A percentile compares a stretch with the other conserved stretches of the same genome.
Evolutionary conservation across 2,329 filamentous ascomycete species (phyloP).

Genomic region (Monilinia laxa): DNA sequence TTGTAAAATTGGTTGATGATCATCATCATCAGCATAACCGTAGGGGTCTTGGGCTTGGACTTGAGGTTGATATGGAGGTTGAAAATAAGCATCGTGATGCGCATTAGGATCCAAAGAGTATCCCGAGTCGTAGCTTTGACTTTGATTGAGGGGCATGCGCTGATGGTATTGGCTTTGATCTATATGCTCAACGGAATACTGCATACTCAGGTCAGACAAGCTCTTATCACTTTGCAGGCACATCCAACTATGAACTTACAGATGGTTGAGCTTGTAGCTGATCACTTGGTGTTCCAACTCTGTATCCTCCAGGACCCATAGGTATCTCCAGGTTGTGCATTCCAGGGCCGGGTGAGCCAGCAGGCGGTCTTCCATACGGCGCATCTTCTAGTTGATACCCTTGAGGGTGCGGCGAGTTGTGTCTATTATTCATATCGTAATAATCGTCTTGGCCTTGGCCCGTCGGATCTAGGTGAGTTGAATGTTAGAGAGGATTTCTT

Average conservation of each 20-base stretch:
- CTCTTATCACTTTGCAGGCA: conserved; percentile 1
- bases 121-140: conserved; percentile 56
- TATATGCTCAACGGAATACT: conserved; percentile 72
- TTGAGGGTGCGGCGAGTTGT: conserved; percentile 67
- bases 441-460: conserved; percentile 55
- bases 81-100: conserved; percentile 86
- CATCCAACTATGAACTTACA: conserved; percentile 51
- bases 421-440: conserved; percentile 58
- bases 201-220: conserved; percentile 28
- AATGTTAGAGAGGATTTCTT: conserved; percentile 31
- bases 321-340: conserved; percentile 66
- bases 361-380: conserved; percentile 35
- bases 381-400: conserved; percentile 79
- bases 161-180: conserved; percentile 61
- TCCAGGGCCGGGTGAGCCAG: conserved; percentile 33
- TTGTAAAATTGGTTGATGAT: conserved; percentile 74
- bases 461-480: conserved; percentile 31
- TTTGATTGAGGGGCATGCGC: conserved; percentile 48
- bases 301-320: conserved; percentile 55
- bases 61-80: conserved; percentile 72
- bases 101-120: conserved; percentile 79
- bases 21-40: conserved; percentile 60
- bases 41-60: conserved; percentile 30
- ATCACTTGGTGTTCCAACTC: conserved; percentile 65
- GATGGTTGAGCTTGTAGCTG: conserved; percentile 80